Evolutionary conservation across 106 monocot genomes (phyloP).

Genomic region (Vanilla planifolia): DNA sequence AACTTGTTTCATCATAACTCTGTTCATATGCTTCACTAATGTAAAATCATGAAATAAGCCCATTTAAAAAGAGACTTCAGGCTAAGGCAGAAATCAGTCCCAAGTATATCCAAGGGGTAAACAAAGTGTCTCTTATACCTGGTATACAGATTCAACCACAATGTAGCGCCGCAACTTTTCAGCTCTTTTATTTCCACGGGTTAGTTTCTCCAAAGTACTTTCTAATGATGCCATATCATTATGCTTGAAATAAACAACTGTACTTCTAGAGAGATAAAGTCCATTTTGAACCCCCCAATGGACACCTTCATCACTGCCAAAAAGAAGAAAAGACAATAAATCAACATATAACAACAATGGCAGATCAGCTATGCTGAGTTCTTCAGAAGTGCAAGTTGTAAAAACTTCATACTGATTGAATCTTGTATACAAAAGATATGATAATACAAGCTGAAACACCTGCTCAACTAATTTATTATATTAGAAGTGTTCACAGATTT

Average conservation of each 20-base stretch:
- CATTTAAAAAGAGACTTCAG: too few relatives aligned
- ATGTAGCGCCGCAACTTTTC: slow-evolving; percentile 82
- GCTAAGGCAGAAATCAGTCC: not conserved
- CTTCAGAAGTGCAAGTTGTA: too few relatives aligned
- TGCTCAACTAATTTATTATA: too few relatives aligned
- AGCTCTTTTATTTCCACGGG: slow-evolving; percentile 49
- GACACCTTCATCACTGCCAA: slow-evolving; percentile 89
- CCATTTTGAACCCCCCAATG: slow-evolving; percentile 98
- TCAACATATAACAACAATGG: not conserved
- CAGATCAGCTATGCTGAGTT: too few relatives aligned
- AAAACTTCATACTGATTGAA: too few relatives aligned
- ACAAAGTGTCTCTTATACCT: slow-evolving; percentile 34
- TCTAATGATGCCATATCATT: slow-evolving; percentile 91
- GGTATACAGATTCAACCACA: slow-evolving; percentile 87
- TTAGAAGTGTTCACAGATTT: too few relatives aligned
- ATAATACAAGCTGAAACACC: too few relatives aligned
- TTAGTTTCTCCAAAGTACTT: slow-evolving; percentile 70
- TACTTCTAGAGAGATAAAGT: slow-evolving; percentile 88
- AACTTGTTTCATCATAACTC: too few relatives aligned
- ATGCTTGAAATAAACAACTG: slow-evolving; percentile 94
- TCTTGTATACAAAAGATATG: too few relatives aligned
- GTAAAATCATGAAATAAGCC: too few relatives aligned
- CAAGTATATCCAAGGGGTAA: not conserved
- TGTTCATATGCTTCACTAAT: too few relatives aligned
- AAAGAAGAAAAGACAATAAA: not conserved